These are phyloP conservation scores for Pleurotus sapidus DNA, from an alignment of 768 basidiomycete species.

Conservation along the genomic window DNA sequence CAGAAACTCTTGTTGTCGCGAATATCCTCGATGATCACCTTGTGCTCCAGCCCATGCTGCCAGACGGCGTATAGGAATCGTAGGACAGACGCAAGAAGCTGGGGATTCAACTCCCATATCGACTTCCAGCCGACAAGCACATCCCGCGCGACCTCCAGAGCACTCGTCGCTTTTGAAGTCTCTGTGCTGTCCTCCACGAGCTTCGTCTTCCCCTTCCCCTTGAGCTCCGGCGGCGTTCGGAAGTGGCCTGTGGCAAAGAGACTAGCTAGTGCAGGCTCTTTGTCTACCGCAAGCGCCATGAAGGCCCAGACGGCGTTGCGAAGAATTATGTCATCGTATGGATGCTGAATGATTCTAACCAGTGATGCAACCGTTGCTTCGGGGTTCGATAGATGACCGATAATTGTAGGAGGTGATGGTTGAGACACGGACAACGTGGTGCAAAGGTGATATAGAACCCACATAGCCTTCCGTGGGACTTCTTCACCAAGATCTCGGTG, in stretches of 20 bases:
- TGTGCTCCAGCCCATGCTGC: constrained; percentile 80
- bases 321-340: constrained; percentile 72
- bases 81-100: constrained; percentile 69
- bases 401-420: constrained; percentile 67
- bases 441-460: constrained; percentile 65
- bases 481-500: constrained; percentile 56
- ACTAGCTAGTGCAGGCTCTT: constrained; percentile 81
- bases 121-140: constrained; percentile 69
- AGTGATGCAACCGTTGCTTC: constrained; percentile 66
- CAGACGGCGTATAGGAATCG: constrained; percentile 76
- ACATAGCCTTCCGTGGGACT: constrained; percentile 66
- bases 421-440: constrained; percentile 58
- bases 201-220: constrained; percentile 36
- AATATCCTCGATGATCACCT: constrained; percentile 48
- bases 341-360: constrained; percentile 72
- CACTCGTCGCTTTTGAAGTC: constrained; percentile 42
- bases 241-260: constrained; percentile 79
- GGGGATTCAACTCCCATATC: constrained; percentile 75
- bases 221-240: constrained; percentile 40
- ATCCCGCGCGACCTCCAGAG: constrained; percentile 64
- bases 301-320: constrained; percentile 83
- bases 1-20: constrained; percentile 65
- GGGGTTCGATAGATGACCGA: constrained; percentile 75
- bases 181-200: constrained; percentile 32
- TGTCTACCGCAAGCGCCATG: constrained; percentile 75